These are phyloP conservation scores for Irpex sp. DNA, from an alignment of 1,284 basidiomycete genomes.

Conservation along the genomic window DNA sequence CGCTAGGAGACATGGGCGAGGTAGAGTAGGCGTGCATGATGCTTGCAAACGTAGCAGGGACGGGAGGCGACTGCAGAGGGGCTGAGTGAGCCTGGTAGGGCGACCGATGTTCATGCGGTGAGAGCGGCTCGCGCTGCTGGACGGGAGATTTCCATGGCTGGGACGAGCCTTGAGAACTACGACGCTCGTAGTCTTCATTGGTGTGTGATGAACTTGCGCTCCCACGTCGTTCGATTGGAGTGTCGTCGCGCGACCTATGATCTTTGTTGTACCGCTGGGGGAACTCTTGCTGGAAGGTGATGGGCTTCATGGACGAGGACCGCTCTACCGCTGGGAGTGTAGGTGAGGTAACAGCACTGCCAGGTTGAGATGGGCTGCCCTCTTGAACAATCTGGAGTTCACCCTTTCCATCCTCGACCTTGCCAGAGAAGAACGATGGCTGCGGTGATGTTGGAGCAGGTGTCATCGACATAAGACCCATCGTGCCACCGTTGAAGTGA, in stretches of 20 bases:
- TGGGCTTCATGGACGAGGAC: slow-evolving; percentile 20
- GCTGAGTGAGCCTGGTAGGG: slow-evolving; percentile 25
- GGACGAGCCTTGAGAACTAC: neutral
- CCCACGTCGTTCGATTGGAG: slow-evolving; percentile 6
- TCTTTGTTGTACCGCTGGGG: slow-evolving; percentile 7
- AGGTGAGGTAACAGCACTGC: slow-evolving; percentile 10
- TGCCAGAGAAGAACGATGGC: neutral
- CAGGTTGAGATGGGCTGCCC: slow-evolving; percentile 14
- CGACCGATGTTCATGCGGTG: slow-evolving; percentile 18
- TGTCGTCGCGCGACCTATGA: slow-evolving; percentile 10
- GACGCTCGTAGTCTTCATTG: slow-evolving; percentile 4
- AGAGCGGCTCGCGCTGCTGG: slow-evolving; percentile 21
- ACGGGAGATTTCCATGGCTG: slow-evolving; percentile 16
- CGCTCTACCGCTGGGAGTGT: neutral
- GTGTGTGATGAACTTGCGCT: slow-evolving; percentile 13
- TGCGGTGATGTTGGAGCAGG: slow-evolving; percentile 7
- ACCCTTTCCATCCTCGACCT: slow-evolving; percentile 11
- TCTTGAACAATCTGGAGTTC: slow-evolving; percentile 29
- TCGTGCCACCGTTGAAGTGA: slow-evolving; percentile 7
- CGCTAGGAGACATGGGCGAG: slow-evolving; percentile 17
- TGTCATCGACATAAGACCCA: slow-evolving; percentile 11
- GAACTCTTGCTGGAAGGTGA: slow-evolving; percentile 29
- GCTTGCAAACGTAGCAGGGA: slow-evolving; percentile 51
- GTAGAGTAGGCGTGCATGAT: slow-evolving; percentile 61
- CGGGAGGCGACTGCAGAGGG: slow-evolving; percentile 26